Evolutionary conservation across 495 filamentous ascomycete genomes (phyloP), one percentile per base, ranked within the genome.

Genomic region (Annulohypoxylon bovei): DNA sequence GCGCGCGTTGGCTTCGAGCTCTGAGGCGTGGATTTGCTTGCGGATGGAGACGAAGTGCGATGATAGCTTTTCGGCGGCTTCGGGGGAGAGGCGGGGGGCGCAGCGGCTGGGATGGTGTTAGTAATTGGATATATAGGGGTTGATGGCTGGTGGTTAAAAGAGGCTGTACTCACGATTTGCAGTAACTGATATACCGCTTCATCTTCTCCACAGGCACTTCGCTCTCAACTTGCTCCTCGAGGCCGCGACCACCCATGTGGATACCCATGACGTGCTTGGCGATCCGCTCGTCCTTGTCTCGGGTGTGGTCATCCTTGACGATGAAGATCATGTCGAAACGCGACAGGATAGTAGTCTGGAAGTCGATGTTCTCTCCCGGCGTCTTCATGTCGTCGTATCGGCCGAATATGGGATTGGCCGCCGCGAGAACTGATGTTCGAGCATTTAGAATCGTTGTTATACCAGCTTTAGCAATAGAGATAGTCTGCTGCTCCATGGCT

Each of bases 271-370:
- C 95, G 85, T 98, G 95, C 55, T 91, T 92, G 11, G 96, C 96
- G 55, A 99, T 98, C 1, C 86, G 89, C 82, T 98, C 95, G 79
- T 99, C 96, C 71, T 93, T 89, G 40, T 85, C 88, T 40, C 92
- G 89, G 53, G 96, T 92, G 79, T 99, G 96, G 59, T 97, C 93
- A 74, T 99, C 96, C 33, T 92, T 92, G 49, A 99, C 94, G 69
- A 99, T 97, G 84, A 98, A 99, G 74, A 99, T 98, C 94, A 99
- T 97, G 81, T 99, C 96, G 81, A 99, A 99, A 82, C 96, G 91
- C 1, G 95, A 98, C 54, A 99, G 79, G 77, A 99, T 98, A 18
- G 96, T 99, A 2, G 96, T 99, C 76, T 99, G 96, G 83, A 99
- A 99, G 77, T 99, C 96, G 71, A 99, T 99, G 76, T 99, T 99